Conservation (phyloP, 768 basidiomycete species). For the Saitozyma podzolica region DNA sequence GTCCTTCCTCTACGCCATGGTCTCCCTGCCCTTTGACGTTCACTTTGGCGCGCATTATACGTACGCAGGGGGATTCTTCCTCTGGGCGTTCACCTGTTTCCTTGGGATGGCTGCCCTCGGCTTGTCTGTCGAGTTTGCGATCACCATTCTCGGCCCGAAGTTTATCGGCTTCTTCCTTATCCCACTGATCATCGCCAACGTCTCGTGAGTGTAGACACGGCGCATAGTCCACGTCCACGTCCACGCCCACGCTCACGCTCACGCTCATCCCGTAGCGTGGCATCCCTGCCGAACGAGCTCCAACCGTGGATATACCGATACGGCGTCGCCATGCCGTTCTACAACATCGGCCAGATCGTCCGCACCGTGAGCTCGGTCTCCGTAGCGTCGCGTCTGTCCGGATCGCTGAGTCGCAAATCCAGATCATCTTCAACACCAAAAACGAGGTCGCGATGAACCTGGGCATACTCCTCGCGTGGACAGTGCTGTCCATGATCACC, state of each 20-base stretch:
- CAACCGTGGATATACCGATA: constrained; percentile 51
- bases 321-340: constrained; percentile 51
- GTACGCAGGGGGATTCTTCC: constrained; percentile 53
- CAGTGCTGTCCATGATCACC: constrained; percentile 40
- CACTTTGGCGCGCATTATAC: constrained; percentile 54
- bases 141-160: constrained; percentile 52
- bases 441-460: constrained; percentile 47
- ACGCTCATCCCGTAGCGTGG: constrained; percentile 20
- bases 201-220: constrained; percentile 26
- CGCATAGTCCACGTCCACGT: neutral
- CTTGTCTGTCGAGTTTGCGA: constrained; percentile 50
- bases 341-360: constrained; percentile 40
- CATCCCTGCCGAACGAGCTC: constrained; percentile 46
- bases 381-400: neutral
- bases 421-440: constrained; percentile 52
- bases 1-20: constrained; percentile 55
- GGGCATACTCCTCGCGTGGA: constrained; percentile 51
- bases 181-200: constrained; percentile 44
- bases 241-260: too few relatives aligned
- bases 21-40: constrained; percentile 56
- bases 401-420: neutral
- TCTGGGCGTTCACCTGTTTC: constrained; percentile 52
- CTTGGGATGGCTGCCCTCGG: constrained; percentile 51
- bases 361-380: constrained; percentile 30
- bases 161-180: constrained; percentile 53